Evolutionary conservation across 495 filamentous ascomycete species (phyloP), one percentile per base, ranked within the genome.

Genomic region (Astrothelium macrocarpum): DNA sequence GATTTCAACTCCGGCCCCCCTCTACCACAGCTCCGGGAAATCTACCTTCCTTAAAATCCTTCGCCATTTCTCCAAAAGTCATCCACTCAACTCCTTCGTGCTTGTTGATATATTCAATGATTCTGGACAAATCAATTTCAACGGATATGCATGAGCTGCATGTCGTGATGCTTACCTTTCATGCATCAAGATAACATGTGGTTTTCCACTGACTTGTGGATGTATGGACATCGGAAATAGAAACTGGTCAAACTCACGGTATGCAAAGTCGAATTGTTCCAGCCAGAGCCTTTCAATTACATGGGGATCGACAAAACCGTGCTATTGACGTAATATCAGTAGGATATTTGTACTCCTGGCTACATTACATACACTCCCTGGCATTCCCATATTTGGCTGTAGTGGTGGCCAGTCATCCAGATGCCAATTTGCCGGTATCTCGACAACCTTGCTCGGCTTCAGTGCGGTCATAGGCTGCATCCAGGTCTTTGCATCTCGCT

Each of bases 51-150:
- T 85, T 86, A 70, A 87, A 87, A 49, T 87, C 83, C 69, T 86
- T 85, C 16, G 79, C 81, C 75, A 89, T 87, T 68, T 86, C 79
- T 63, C 83, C 86, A 70, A 90, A 84, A 5, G 85, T 88, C 68
- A 88, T 81, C 85, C 85, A 90, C 68, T 90, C 85, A 1, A 90
- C 84, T 2, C 87, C 87, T 66, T 88, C 86, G 62, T 89, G 87
- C 59, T 80, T 81, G 62, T 88, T 88, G 67, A 90, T 86, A 64
- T 87, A 80, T 65, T 89, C 86, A 64, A 90, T 89, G 62, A 88
- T 79, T 53, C 79, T 82, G 62, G 32, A 39, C 28, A 60, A 26
- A 12, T 34, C 11, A 23, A 3, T 9, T 26, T 60, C 59, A 60
- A 31, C 9, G 36, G n/a, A 43, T 23, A 9, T 23, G 16, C 72